A percentile compares a stretch with the other conserved stretches of the same genome.
Conservation (phyloP, 176 grass and related monocot genomes). For the Cenchrus fungigraminus region DNA sequence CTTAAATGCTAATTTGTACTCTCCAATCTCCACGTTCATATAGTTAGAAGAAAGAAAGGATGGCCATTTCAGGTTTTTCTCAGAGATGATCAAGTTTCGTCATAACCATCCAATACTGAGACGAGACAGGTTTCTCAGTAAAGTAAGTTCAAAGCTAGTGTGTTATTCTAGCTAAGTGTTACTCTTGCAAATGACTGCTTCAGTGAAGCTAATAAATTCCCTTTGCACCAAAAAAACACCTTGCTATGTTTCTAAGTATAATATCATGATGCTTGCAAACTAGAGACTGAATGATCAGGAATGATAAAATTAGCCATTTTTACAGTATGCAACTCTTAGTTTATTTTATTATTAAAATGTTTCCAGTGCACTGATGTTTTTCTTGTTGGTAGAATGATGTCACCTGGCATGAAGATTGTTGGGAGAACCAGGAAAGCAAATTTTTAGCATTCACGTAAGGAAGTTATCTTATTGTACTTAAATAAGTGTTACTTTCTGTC, state of each 20-base stretch:
- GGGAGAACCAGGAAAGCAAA: constrained; percentile 90
- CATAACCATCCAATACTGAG: constrained; percentile 68
- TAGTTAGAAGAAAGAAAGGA: constrained; percentile 80
- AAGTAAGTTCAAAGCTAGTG: constrained; percentile 55
- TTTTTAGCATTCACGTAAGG: constrained; percentile 97
- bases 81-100: constrained; percentile 92
- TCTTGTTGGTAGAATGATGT: constrained; percentile 79
- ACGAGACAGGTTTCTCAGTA: constrained; percentile 75
- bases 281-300: not conserved
- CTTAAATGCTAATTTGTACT: constrained; percentile 39
- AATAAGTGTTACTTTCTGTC: constrained; percentile 1
- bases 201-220: not conserved
- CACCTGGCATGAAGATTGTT: constrained; percentile 88
- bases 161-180: not conserved
- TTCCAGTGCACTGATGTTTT: constrained; percentile 29
- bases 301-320: constrained; percentile 25
- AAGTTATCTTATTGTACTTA: constrained; percentile 22
- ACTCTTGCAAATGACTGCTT: constrained; percentile 8
- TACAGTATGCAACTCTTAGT: constrained; percentile 12
- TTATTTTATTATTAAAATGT: constrained; percentile 20
- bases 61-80: constrained; percentile 88
- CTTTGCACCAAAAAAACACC: not conserved
- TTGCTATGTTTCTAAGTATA: not conserved
- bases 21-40: constrained; percentile 19
- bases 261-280: not conserved